Base-by-base conservation (phyloP, 495 filamentous ascomycete genomes). In the Xylaria telfairii region DNA sequence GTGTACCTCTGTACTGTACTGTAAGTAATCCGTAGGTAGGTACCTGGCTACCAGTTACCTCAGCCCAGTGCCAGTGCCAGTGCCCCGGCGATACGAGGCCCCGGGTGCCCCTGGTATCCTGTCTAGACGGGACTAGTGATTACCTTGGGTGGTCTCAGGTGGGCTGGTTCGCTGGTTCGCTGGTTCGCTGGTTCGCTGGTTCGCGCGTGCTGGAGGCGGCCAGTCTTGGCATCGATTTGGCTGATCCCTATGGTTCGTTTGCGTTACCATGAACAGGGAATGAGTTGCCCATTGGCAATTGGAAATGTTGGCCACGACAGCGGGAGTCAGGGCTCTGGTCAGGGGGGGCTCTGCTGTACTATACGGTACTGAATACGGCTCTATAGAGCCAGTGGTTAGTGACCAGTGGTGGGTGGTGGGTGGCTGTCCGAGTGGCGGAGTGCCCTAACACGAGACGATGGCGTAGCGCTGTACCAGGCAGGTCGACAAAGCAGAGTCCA, bases 171-270 rank as follows among this genome's bases (percentile, higher is more conserved):
- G 62, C 30, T n/a, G n/a, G n/a, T 28, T 51, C 26, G 42, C 19
- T 34, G 62, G 42, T 19, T 47, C 44, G 62, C 30, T n/a, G n/a
- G n/a, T 28, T 51, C 26, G 42, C 19, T 34, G 62, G 42, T 19
- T 47, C 44, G 62, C 30, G 62, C 17, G 42, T 28, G 62, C 44
- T 64, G 19, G n/a, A 60, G 56, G 56, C n/a, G 56, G 34, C 17
- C 37, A 24, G 28, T 32, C 53, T 47, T 68, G 65, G 65, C 65
- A 66, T 66, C 46, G 30, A 53, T 53, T 19, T 19, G 32, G 47
- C 37, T 26, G 39, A 19, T 34, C 34, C 26, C 24, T 26, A 44
- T 32, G 47, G 32, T n/a, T 32, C 64, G 24, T 28, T 6, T 2
- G 12, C 15, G 10, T 19, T 46, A 49, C 46, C 10, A 24, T 3